Evolutionary conservation across 2,329 filamentous ascomycete species (phyloP).

Genomic region (Arthrobotrys musiformis): DNA sequence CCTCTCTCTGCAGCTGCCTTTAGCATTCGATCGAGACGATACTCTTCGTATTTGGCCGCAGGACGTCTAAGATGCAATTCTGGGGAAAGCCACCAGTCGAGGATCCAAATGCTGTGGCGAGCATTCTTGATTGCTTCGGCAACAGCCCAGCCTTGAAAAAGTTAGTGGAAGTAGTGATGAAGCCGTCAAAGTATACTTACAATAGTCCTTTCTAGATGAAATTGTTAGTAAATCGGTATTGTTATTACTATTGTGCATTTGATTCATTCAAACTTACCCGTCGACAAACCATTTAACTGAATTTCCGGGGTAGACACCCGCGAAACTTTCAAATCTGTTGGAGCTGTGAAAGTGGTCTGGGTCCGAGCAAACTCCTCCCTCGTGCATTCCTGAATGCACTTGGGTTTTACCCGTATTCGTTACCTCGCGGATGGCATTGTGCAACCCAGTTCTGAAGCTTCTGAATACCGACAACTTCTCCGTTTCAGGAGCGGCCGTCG

Average conservation of each 20-base stretch:
- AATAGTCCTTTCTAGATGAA: slow-evolving; percentile 49
- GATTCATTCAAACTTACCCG: slow-evolving; percentile 75
- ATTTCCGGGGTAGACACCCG: slow-evolving; percentile 76
- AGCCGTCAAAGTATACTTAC: slow-evolving; percentile 18
- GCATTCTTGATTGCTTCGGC: slow-evolving; percentile 81
- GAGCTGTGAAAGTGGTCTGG: slow-evolving; percentile 45
- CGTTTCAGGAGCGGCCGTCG: slow-evolving; percentile 37
- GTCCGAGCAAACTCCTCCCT: slow-evolving; percentile 60
- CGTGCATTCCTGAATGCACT: slow-evolving; percentile 63
- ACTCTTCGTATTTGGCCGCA: slow-evolving; percentile 79
- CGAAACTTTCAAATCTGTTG: slow-evolving; percentile 75
- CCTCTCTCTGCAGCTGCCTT: slow-evolving; percentile 83
- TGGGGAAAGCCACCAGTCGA: slow-evolving; percentile 91
- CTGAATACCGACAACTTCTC: slow-evolving; percentile 44
- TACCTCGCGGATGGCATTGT: slow-evolving; percentile 41
- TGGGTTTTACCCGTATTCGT: slow-evolving; percentile 9
- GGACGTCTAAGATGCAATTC: slow-evolving; percentile 88
- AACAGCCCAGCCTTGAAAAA: slow-evolving; percentile 74
- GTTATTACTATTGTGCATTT: not conserved
- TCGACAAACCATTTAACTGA: slow-evolving; percentile 88
- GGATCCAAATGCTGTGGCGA: slow-evolving; percentile 80
- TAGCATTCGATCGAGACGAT: slow-evolving; percentile 84
- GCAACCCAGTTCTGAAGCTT: slow-evolving; percentile 31
- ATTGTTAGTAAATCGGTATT: slow-evolving; percentile 6
- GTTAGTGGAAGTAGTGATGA: not conserved